Conservation (phyloP, 306 rosid genomes). For the Morella rubra region DNA sequence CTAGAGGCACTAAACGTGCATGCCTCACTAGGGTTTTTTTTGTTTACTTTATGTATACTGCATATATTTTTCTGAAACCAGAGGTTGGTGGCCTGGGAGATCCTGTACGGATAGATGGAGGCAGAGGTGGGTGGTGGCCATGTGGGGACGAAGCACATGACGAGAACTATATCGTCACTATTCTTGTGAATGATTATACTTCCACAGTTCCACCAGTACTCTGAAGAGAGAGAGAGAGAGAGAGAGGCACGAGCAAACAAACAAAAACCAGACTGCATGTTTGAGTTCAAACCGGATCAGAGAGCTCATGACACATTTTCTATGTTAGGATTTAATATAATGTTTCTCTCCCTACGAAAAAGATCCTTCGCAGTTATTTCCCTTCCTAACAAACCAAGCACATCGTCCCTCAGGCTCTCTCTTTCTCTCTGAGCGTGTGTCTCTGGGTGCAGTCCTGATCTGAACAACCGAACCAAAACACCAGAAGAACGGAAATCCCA, state of each 20-base stretch:
- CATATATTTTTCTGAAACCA: not conserved
- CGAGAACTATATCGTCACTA: slow-evolving; percentile 36
- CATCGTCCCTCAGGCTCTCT: slow-evolving; percentile 5
- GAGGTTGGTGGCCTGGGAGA: slow-evolving; percentile 1
- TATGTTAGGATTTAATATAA: slow-evolving; percentile 46
- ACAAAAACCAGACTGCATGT: slow-evolving; percentile 22
- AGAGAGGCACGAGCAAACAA: slow-evolving; percentile 12
- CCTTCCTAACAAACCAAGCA: slow-evolving; percentile 33
- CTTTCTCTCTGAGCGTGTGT: not conserved
- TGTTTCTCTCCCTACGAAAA: slow-evolving; percentile 69
- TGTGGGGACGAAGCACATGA: slow-evolving; percentile 40
- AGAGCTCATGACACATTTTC: slow-evolving; percentile 43
- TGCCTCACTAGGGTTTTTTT: not conserved
- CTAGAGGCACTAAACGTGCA: slow-evolving; percentile 2
- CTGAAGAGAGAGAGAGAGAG: slow-evolving; percentile 11
- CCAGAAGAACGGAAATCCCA: slow-evolving; percentile 1
- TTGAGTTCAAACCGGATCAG: slow-evolving; percentile 30
- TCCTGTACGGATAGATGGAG: not conserved
- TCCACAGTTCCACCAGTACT: slow-evolving; percentile 29
- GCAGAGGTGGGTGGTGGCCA: slow-evolving; percentile 8
- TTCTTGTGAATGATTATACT: slow-evolving; percentile 21
- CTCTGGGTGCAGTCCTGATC: slow-evolving; percentile 1
- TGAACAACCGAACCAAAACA: slow-evolving; percentile 5
- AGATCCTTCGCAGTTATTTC: slow-evolving; percentile 51
- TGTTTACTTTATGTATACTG: not conserved